Base-by-base conservation (phyloP, 768 basidiomycete genomes). In the Coprinopsis cinerea region DNA sequence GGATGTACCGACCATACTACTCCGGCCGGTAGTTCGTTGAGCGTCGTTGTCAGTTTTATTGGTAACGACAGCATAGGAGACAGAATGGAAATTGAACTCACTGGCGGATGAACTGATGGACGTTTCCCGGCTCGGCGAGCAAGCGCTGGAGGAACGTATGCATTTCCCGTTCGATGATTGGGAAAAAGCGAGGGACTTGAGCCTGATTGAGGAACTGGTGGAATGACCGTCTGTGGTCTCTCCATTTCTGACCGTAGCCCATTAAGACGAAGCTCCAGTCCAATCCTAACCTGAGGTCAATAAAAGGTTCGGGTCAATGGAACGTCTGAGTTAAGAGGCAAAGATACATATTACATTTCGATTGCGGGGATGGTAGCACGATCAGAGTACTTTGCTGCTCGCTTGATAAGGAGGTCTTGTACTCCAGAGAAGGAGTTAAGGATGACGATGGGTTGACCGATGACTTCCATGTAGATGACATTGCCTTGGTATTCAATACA, bases 171-270 rank as follows among this genome's bases (percentile, higher is more conserved):
- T 48, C 20, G 23, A 48, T 43, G 5, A 61, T 54, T 3, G 59
- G 61, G 20, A 46, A 44, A 25, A 59, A 59, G 10, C 51, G 28
- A 2, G 15, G 17, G 13, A 45, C 18, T 2, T 55, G 53, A 9
- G 57, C 55, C 10, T 40, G 51, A 25, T 57, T 61, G 18, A 68
- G 52, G 48, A 58, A 46, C 7, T 65, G 49, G 15, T 66, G 62
- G 20, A 64, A 54, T 44, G 59, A 48, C n/a, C 56, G 56, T 1
- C 67, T 59, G 37, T 63, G 57, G 27, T 48, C 49, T 13, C 52
- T 54, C 42, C 61, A 66, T 26, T 26, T 3, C 18, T 55, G 44
- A 1, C 62, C 63, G 40, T 68, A 69, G 14, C 23, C 24, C 22
- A 51, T 44, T 1, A 51, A 17, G 2, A 15, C 41, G 13, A 53